Conservation (phyloP, 805 yeast genomes). For the Myxozyma neglecta region DNA sequence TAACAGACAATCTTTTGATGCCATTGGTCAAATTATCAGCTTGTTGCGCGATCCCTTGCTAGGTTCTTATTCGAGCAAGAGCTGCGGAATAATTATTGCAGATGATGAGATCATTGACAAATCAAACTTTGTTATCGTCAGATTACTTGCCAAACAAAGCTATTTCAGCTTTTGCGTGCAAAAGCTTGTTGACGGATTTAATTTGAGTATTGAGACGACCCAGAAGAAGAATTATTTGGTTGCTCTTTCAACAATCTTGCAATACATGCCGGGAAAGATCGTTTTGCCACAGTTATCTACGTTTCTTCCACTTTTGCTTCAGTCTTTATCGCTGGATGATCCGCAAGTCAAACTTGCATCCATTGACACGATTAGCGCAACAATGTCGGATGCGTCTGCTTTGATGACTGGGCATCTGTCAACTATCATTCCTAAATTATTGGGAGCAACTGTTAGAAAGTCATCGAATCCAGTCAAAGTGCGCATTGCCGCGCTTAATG, state of each 20-base stretch:
- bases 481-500: conserved; percentile 56
- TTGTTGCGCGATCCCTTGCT: conserved; percentile 41
- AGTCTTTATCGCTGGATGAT: conserved; percentile 52
- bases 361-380: conserved; percentile 56
- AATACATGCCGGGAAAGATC: conserved; percentile 61
- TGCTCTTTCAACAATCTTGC: conserved; percentile 66
- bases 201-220: conserved; percentile 27
- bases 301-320: conserved; percentile 70
- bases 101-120: conserved; percentile 63
- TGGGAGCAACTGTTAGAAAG: conserved; percentile 38
- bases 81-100: conserved; percentile 64
- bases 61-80: conserved; percentile 50
- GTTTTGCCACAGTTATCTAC: conserved; percentile 62
- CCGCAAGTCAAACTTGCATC: conserved; percentile 59
- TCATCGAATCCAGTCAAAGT: conserved; percentile 49
- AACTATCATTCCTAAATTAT: conserved; percentile 56
- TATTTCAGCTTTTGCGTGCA: conserved; percentile 65
- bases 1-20: conserved; percentile 45
- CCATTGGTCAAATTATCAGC: conserved; percentile 42
- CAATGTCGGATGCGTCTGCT: conserved; percentile 56
- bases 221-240: conserved; percentile 56
- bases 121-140: conserved; percentile 57
- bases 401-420: conserved; percentile 56
- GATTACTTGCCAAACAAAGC: conserved; percentile 76
- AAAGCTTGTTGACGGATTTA: conserved; percentile 51